Base-by-base conservation (phyloP, 73 alveolate genomes). In the Effrenium voratum region DNA sequence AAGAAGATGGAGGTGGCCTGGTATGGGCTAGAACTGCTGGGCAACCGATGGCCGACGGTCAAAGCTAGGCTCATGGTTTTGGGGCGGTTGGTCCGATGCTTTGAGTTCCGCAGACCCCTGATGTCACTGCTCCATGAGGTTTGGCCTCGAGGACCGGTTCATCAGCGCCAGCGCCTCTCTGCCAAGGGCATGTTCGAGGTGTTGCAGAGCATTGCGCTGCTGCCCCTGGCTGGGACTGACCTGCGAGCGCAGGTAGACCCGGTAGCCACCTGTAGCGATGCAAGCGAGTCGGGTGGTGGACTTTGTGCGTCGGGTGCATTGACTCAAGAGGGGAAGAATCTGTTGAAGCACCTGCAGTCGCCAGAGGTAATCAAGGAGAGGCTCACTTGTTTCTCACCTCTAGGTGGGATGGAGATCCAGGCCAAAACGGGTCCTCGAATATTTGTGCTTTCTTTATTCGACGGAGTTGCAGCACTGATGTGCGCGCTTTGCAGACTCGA, bases 1-100 rank as follows among this genome's bases (percentile, higher is more conserved):
- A 68, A 68, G 43, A 68, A 68, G 43, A 26, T 68, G 38, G 36
- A n/a, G 81, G 45, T 36, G 0, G 84, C 36, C 13, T 68, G 8
- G 19, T 22, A 12, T 68, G 81, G 81, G 81, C 43, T 16, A 12
- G 81, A 66, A 63, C 24, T 47, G 10, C 12, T 86, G 83, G 3
- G 68, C n/a, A 26, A 36, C 0, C 30, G 22, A 4, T 1, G 81
- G 81, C 45, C 34, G 81, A 5, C 6, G 0, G 47, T 6, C 12
- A 81, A 81, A 49, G 52, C n/a, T n/a, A n/a, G 32, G 46, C n/a
- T 86, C 28, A 59, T 84, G 79, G 40, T 84, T 13, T 45, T 84
- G 80, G 93, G 93, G 8, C 93, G 93, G 36, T 10, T 68, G 36
- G 36, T n/a, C 34, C 34, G 81, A n/a, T 22, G 45, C 43, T 68